phyloP scores from a whole-genome alignment of 1,284 basidiomycete species.

The Puccinia triticina region DNA sequence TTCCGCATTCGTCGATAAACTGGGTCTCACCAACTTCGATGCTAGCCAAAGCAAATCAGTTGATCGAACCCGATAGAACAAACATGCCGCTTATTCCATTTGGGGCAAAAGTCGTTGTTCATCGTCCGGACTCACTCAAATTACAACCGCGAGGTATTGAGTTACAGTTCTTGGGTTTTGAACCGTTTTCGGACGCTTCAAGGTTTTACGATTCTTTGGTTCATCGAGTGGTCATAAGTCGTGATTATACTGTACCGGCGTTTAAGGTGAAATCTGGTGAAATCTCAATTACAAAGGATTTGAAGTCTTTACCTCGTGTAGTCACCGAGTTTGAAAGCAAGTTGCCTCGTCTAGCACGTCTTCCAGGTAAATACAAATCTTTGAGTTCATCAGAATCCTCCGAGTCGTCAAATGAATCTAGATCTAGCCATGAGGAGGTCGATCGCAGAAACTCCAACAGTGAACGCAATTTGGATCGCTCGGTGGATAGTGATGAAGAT shows the following conservation, averaged over 20 bases:
- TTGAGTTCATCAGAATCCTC: too few species aligned
- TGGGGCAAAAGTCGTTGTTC: too few species aligned
- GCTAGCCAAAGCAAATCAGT: not conserved
- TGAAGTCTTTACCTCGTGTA: not conserved
- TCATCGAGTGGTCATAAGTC: conserved; percentile 19
- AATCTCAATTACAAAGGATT: not conserved
- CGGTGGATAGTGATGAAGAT: too few species aligned
- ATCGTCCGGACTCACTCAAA: too few species aligned
- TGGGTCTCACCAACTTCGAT: not conserved
- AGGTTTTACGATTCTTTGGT: too few species aligned
- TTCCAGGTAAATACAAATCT: too few species aligned
- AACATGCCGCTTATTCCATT: not conserved
- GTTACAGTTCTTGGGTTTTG: conserved; percentile 25
- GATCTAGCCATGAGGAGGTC: too few species aligned
- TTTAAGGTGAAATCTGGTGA: not conserved
- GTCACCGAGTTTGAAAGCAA: too few species aligned
- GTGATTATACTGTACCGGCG: not conserved
- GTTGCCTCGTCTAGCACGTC: not conserved
- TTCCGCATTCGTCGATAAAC: not conserved
- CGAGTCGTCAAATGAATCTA: too few species aligned
- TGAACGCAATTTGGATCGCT: too few species aligned
- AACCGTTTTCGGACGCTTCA: conserved; percentile 13
- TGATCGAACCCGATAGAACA: not conserved
- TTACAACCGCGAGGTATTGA: too few species aligned
- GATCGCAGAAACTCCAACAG: too few species aligned